Evolutionary conservation across 306 rosid species (phyloP), one percentile per base, ranked within the genome.

Genomic region (Mimosa pudica): DNA sequence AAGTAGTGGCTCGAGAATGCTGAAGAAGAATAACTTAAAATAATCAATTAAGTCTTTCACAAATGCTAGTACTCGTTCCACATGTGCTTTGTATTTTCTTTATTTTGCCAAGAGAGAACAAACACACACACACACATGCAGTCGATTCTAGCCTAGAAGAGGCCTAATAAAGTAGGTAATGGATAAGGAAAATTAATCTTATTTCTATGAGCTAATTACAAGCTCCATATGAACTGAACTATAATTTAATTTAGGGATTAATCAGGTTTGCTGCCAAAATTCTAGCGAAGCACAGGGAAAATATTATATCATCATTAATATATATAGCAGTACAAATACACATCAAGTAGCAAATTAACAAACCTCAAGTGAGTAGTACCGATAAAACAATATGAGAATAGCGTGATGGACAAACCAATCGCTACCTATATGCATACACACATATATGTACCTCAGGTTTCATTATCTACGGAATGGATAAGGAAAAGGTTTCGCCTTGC

Each of bases 381-480:
- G 47, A 65, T 20, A 36, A 49, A 76, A 61, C 79, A 80, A 69
- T 52, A 70, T 36, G 79, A 49, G 54, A 67, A 55, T 13, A n/a
- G 13, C 35, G 64, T 38, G 42, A 38, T 62, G 52, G 46, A 70
- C 69, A 69, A 24, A 32, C 46, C 13, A 64, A 41, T 32, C 71
- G 70, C 42, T 44, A 61, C 70, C 44, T 54, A 70, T 49, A 6
- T 10, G n/a, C n/a, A 55, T 24, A 55, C 61, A 55, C n/a, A 55
- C 61, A 55, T n/a, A 69, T 79, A 70, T 75, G 32, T 8, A 18
- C 20, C 69, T 74, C 49, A 35, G 45, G 79, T 45, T 79, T 72
- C 70, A 80, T 70, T 74, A 54, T 79, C 62, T n/a, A 52, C 38
- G 77, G 79, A 83, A 80, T 58, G 52, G 71, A 24, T 24, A 24